A percentile compares a stretch with the other conserved stretches of the same genome.
Evolutionary conservation across 1,139 yeast species (phyloP).

Genomic region (Sugiyamaella castrensis): DNA sequence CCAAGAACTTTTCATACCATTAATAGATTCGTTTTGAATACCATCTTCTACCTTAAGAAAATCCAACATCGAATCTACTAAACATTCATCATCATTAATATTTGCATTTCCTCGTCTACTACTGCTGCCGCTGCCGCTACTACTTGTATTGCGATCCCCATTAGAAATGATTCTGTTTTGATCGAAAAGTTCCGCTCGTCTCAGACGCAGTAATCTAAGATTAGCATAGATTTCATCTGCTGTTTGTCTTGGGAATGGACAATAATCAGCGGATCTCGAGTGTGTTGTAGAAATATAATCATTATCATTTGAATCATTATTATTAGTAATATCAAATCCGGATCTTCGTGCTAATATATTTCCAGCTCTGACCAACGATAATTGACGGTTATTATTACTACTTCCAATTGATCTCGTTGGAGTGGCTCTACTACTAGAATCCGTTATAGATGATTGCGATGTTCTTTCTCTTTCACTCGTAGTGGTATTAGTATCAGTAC

Average conservation of each 20-base stretch:
- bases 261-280: slow-evolving; percentile 3
- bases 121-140: no score
- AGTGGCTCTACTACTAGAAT: no score
- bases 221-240: slow-evolving; percentile 11
- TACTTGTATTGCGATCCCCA: not conserved
- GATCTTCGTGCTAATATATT: no score
- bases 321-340: no score
- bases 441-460: no score
- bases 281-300: not conserved
- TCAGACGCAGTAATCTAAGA: slow-evolving; percentile 3
- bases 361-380: no score
- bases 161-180: slow-evolving; percentile 2
- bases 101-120: not conserved
- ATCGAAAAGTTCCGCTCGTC: slow-evolving; percentile 7
- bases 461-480: no score
- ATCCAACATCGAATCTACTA: slow-evolving; percentile 7
- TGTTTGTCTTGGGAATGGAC: slow-evolving; percentile 11
- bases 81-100: slow-evolving; percentile 3
- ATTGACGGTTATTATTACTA: no score
- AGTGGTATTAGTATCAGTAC: no score
- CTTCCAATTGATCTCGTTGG: no score
- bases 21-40: slow-evolving; percentile 1
- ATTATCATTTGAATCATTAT: no score
- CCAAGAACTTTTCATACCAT: slow-evolving; percentile 8
- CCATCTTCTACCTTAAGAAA: slow-evolving; percentile 9